A percentile compares a stretch with the other conserved stretches of the same genome.
These are phyloP conservation scores for Cytospora paraplurivora DNA, from an alignment of 2,329 filamentous ascomycete genomes.

Conservation along the genomic window DNA sequence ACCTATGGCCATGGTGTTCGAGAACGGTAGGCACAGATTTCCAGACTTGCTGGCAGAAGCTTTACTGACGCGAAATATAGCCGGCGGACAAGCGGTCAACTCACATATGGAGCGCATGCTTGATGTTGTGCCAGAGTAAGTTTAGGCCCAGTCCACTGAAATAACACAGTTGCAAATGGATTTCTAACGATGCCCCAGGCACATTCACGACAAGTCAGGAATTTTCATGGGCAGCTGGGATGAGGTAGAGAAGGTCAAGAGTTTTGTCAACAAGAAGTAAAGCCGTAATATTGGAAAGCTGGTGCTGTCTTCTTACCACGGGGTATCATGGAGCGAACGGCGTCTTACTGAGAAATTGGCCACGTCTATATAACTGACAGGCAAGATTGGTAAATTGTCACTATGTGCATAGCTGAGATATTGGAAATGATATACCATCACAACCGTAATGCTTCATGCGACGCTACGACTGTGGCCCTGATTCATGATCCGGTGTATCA, in stretches of 20 bases:
- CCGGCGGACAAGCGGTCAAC: conserved; percentile 89
- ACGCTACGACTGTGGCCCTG: neutral
- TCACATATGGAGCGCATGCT: conserved; percentile 91
- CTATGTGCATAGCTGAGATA: conserved; percentile 20
- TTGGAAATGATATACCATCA: conserved; percentile 15
- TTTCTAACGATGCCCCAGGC: conserved; percentile 32
- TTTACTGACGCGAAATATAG: conserved; percentile 46
- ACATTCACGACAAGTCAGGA: conserved; percentile 93
- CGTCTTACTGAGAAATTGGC: conserved; percentile 1
- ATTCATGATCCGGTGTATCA: too few species aligned
- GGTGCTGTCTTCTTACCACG: neutral
- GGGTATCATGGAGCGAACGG: conserved; percentile 6
- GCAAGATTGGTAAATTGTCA: conserved; percentile 21
- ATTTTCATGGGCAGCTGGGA: conserved; percentile 96
- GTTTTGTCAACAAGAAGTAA: conserved; percentile 63
- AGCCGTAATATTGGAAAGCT: conserved; percentile 12
- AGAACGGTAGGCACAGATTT: conserved; percentile 72
- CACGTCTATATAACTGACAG: conserved; percentile 9
- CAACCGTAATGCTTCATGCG: neutral
- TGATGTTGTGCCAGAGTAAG: conserved; percentile 73
- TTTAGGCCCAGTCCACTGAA: neutral
- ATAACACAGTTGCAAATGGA: neutral
- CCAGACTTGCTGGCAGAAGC: neutral
- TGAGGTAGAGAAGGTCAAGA: conserved; percentile 94
- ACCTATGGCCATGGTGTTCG: conserved; percentile 98